Evolutionary conservation across 306 rosid species (phyloP), one percentile per base, ranked within the genome.

Genomic region (Prosopis cineraria): DNA sequence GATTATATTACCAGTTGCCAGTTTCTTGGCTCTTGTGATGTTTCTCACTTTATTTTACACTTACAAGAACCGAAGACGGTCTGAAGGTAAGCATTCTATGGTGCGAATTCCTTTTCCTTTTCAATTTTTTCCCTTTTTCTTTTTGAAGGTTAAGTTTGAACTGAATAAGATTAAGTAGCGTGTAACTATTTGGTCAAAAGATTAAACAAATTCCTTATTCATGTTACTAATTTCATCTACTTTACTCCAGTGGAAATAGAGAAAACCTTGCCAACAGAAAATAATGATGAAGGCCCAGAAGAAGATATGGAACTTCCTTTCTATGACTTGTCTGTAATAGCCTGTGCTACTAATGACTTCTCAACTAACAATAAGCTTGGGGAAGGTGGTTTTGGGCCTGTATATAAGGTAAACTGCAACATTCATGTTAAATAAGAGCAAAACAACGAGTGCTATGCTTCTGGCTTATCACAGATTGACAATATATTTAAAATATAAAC

Each of bases 301-400:
- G 84, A 83, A 19, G 89, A 85, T 59, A 10, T 79, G 33, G 91
- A 86, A 17, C 91, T 90, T 24, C 95, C 86, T 4, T 68, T 85
- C 10, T 81, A 81, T 20, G 81, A 83, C 62, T 48, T 86, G 12
- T 0, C 75, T 25, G 58, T 80, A 3, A 69, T 88, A 81, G 58
- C 55, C 5, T 36, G 11, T 33, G 94, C 94, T 31, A 90, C 94
- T 3, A 67, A 84, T n/a, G 72, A 81, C 76, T 88, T 90, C 52
- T 82, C 91, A 36, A 27, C 1, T 27, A 10, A 47, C 7, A 85
- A 81, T 8, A 85, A 86, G 84, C 85, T 86, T 3, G 92, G 89
- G 7, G 78, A 88, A 83, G 92, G 94, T 25, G 90, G 88, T 27
- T 90, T 90, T 39, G 90, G 91, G 24, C 82, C 89, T 7, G 94